Evolutionary conservation across 2,329 filamentous ascomycete species (phyloP).

Genomic region (Sporothrix brasiliensis): DNA sequence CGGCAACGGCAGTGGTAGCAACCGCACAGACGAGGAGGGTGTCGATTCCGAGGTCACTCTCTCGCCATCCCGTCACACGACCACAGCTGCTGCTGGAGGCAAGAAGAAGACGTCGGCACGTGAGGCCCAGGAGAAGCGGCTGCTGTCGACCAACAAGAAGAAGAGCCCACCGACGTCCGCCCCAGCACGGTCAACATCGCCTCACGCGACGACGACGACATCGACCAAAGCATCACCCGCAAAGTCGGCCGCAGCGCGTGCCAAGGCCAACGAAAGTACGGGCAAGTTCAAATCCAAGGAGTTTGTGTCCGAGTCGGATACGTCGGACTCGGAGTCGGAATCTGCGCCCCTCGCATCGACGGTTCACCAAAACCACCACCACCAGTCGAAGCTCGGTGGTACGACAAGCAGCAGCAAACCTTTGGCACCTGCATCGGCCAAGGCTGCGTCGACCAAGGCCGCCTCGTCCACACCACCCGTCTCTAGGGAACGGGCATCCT

Average conservation of each 20-base stretch:
- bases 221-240: slow-evolving; percentile 45
- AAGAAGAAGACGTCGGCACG: slow-evolving; percentile 58
- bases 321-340: slow-evolving; percentile 53
- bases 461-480: slow-evolving; percentile 14
- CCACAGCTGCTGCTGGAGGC: not conserved
- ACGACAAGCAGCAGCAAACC: slow-evolving; percentile 25
- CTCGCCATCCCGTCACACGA: slow-evolving; percentile 46
- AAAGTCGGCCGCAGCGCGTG: slow-evolving; percentile 50
- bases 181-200: slow-evolving; percentile 22
- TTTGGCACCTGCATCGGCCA: slow-evolving; percentile 32
- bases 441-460: slow-evolving; percentile 29
- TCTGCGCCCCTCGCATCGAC: slow-evolving; percentile 41
- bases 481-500: slow-evolving; percentile 31
- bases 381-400: slow-evolving; percentile 23
- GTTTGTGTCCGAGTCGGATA: slow-evolving; percentile 59
- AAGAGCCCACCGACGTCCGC: slow-evolving; percentile 39
- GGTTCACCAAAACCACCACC: slow-evolving; percentile 34
- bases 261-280: slow-evolving; percentile 44
- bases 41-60: slow-evolving; percentile 29
- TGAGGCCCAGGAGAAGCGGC: slow-evolving; percentile 60
- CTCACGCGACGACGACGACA: slow-evolving; percentile 15
- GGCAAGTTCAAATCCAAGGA: slow-evolving; percentile 58
- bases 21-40: slow-evolving; percentile 40
- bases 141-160: slow-evolving; percentile 51
- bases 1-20: slow-evolving; percentile 29